Conservation (phyloP, 306 rosid species). For the Glycine soja region DNA sequence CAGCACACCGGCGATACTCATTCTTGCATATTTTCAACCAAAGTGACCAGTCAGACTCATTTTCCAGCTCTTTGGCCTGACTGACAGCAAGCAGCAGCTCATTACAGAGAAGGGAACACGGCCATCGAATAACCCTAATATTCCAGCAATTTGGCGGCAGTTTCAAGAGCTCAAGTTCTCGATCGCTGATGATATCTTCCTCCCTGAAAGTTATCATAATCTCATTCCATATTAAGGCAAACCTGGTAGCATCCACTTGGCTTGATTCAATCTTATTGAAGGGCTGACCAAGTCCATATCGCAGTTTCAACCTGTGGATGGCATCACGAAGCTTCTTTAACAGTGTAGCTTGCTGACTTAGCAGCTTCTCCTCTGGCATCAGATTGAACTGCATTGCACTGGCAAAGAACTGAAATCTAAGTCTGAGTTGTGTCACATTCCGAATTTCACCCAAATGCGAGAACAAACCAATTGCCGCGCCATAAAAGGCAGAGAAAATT, state of each 20-base stretch:
- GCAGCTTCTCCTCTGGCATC: conserved; percentile 70
- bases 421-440: conserved; percentile 75
- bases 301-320: conserved; percentile 73
- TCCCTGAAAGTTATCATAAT: conserved; percentile 85
- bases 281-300: conserved; percentile 83
- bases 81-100: conserved; percentile 87
- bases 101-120: conserved; percentile 78
- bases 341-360: conserved; percentile 52
- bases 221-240: conserved; percentile 98
- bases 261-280: conserved; percentile 81
- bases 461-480: conserved; percentile 75
- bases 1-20: conserved; percentile 91
- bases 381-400: conserved; percentile 91
- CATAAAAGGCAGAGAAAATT: conserved; percentile 70
- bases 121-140: conserved; percentile 94
- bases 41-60: conserved; percentile 58
- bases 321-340: conserved; percentile 84
- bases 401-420: conserved; percentile 93
- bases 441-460: conserved; percentile 96
- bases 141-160: conserved; percentile 85
- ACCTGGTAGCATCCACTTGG: conserved; percentile 80
- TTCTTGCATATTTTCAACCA: conserved; percentile 88
- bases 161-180: conserved; percentile 80
- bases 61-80: conserved; percentile 75
- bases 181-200: conserved; percentile 90